Evolutionary conservation across 202 grass and related monocot species (phyloP), one percentile per base, ranked within the genome.

Genomic region (Eragrostis tef): DNA sequence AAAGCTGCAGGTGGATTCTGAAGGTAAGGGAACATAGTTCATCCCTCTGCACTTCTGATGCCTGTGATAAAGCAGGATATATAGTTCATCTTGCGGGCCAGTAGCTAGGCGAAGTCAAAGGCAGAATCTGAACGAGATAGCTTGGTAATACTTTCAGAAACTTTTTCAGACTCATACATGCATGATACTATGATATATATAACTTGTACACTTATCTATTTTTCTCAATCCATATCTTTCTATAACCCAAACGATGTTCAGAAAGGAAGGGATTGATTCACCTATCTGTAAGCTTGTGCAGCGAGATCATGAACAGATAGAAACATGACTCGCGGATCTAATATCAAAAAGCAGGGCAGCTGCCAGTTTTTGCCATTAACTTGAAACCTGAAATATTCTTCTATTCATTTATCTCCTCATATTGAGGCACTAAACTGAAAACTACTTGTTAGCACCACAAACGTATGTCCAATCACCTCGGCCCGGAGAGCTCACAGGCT

Each of bases 401-500:
- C 22, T 53, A 42, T 72, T 81, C 15, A 12, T 67, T 75, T 58
- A 15, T 24, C 34, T 41, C 61, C 62, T 51, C 71, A 41, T 47
- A 14, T 70, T 70, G 71, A 59, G 34, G 54, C 14, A 34, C 17
- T 43, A 64, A 87, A 47, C 31, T 59, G 11, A 78, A 26, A 39
- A 14, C 14, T 41, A 45, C 4, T 75, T 47, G n/a, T 11, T 81
- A 17, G 53, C 52, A 56, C 70, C 54, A 34, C 58, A 78, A 84
- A 25, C 0, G 16, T 45, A 8, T 25, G 22, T 15, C 9, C 21
- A 36, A 58, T 94, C 92, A 98, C 54, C 92, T 92, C 24, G 90
- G 92, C 47, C 92, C 92, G 11, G 92, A 98, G 56, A 97, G 94
- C 67, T 94, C 92, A 24, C 77, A 61, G 1, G 92, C 88, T 74